Base-by-base conservation (phyloP, 768 basidiomycete species). In the Mycena alexandri region DNA sequence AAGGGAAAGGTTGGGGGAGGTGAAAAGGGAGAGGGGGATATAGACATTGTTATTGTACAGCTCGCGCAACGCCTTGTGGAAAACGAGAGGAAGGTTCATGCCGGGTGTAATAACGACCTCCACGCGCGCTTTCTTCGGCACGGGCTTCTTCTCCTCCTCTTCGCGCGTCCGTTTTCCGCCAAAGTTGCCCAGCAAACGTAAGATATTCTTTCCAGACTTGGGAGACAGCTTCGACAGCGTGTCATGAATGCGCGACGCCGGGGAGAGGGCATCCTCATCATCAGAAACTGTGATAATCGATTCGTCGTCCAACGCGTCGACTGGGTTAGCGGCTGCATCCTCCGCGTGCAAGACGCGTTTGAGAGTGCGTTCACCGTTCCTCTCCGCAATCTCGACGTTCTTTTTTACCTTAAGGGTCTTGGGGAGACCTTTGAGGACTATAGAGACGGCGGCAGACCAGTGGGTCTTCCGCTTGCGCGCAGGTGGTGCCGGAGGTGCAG, bases 11-110 rank as follows among this genome's bases (percentile, higher is more conserved):
- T 33, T 59, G 17, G 34, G 14, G 41, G 48, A 43, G 14, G 64
- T 65, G 50, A 65, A 65, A 22, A 44, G 41, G 41, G 64, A 58
- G 3, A 65, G 50, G 16, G 56, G 56, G 5, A 53, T 43, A 34
- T 53, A 46, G 29, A 43, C 9, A 38, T 19, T 17, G 19, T 44
- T 13, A 0, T 5, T 12, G 14, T 6, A 3, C 2, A 65, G 64
- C 5, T 58, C 50, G 4, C 38, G 10, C 0, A 63, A 22, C 17
- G 3, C 16, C 0, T 10, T 0, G 54, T 56, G 44, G 54, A 48
- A 63, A 5, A 29, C 53, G 0, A 42, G 8, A 0, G 62, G 62
- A 11, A 46, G 22, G 44, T 17, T 42, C 53, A 50, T 41, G 3
- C 54, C 54, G 5, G 29, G 16, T 7, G 17, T 16, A 3, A 62